Evolutionary conservation across 2,329 filamentous ascomycete genomes (phyloP), one percentile per base, ranked within the genome.

Genomic region (Claviceps humidiphila): DNA sequence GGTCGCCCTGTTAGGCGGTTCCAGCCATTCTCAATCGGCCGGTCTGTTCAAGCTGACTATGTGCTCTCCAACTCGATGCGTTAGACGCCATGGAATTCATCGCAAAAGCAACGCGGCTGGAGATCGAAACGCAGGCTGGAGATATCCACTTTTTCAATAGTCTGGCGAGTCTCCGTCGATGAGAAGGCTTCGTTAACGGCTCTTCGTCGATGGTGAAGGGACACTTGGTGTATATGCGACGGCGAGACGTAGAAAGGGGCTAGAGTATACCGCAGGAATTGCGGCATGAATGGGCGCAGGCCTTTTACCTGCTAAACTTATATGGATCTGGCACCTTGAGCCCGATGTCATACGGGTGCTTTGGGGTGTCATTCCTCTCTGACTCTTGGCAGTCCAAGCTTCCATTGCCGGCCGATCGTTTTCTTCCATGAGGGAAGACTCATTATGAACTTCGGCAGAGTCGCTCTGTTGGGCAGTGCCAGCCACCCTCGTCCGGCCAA

Each of bases 61-160:
- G 26, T 30, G 26, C 66, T 3, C 64, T 67, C 8, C 78, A 82
- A 61, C 59, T 72, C 30, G 77, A 80, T 62, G 78, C 79, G 6
- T 68, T 82, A 17, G 73, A 81, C 56, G 70, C 73, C 20, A 67
- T 82, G 26, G 77, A 82, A 63, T 63, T 65, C 26, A 72, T 81
- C 54, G 78, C 78, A 4, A 67, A 68, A 53, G 76, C 76, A n/a
- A 74, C 75, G 1, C 71, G 80, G 62, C 65, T 81, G 30, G 73
- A 78, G 56, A 76, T 82, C 51, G 64, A 66, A 54, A 81, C 77
- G 1, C 69, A 72, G 55, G 68, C 77, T 0, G 78, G 79, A 38
- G 80, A 83, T 58, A 75, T 84, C 57, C 77, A 81, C 59, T 82
- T 82, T 64, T 76, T 83, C 67, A 83, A 83, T 70, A 84, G 83